These are phyloP conservation scores for Quambalaria eucalypti DNA, from an alignment of 1,284 basidiomycete genomes.

Conservation along the genomic window DNA sequence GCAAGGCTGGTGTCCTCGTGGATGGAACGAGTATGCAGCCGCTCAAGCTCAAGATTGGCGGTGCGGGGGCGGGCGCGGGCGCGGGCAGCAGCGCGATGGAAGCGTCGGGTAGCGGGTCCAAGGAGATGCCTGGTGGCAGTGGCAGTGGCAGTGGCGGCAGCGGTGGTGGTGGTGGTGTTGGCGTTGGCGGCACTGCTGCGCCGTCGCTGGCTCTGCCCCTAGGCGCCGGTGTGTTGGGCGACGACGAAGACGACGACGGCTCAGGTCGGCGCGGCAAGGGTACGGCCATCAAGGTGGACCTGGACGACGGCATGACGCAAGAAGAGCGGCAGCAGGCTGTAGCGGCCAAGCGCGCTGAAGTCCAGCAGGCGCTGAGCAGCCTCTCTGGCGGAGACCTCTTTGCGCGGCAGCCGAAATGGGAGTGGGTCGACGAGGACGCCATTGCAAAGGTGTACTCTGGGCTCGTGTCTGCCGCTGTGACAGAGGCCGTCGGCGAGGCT, in stretches of 20 bases:
- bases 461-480: neutral
- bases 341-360: neutral
- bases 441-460: neutral
- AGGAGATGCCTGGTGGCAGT: neutral
- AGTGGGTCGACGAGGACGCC: neutral
- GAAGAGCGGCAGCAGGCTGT: neutral
- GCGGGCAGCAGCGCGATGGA: neutral
- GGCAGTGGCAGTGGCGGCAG: neutral
- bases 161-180: neutral
- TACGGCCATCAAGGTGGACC: conserved; percentile 21
- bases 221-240: conserved; percentile 16
- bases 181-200: neutral
- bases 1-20: conserved; percentile 30
- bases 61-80: conserved; percentile 1
- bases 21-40: conserved; percentile 19
- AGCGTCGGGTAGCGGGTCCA: neutral
- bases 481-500: neutral
- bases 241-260: conserved; percentile 24
- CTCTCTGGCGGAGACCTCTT: neutral
- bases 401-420: neutral
- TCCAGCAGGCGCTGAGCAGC: neutral
- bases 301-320: conserved; percentile 13
- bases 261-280: conserved; percentile 17
- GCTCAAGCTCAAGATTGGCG: conserved; percentile 33
- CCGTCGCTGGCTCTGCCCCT: neutral